Evolutionary conservation across 768 basidiomycete genomes (phyloP).

Genomic region (Mycena epipterygia): DNA sequence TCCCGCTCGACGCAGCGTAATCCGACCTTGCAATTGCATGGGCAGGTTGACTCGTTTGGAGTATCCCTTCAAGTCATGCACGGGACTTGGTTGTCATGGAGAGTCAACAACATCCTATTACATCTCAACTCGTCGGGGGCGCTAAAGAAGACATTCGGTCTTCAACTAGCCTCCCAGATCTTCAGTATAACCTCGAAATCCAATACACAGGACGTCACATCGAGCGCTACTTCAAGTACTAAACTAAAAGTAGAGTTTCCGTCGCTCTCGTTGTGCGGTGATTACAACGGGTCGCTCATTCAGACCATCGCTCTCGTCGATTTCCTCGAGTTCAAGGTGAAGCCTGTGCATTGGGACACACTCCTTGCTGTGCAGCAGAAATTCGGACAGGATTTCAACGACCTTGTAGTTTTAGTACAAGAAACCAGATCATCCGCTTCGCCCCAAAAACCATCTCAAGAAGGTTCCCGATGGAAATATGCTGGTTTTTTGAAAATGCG

Average conservation of each 20-base stretch:
- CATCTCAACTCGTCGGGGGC: conserved; percentile 55
- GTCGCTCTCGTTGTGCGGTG: conserved; percentile 72
- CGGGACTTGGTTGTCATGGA: conserved; percentile 89
- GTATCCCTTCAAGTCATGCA: conserved; percentile 88
- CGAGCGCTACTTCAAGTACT: conserved; percentile 58
- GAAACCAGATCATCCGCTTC: conserved; percentile 61
- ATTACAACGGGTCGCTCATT: conserved; percentile 62
- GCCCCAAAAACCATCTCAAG: conserved; percentile 31
- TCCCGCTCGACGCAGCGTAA: conserved; percentile 41
- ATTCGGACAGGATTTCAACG: conserved; percentile 91
- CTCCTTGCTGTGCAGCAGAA: conserved; percentile 88
- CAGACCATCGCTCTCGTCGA: conserved; percentile 74
- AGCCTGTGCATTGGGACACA: conserved; percentile 88
- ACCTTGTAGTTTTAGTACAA: conserved; percentile 76
- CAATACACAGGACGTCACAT: conserved; percentile 49
- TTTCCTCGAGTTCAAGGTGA: conserved; percentile 79
- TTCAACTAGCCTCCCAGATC: conserved; percentile 73
- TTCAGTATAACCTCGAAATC: conserved; percentile 70
- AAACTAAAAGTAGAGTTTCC: conserved; percentile 78
- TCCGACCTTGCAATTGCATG: conserved; percentile 64
- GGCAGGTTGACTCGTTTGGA: conserved; percentile 63
- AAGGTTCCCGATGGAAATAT: conserved; percentile 50
- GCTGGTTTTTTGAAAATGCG: conserved; percentile 74
- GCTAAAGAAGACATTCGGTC: conserved; percentile 61
- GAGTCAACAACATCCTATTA: conserved; percentile 62